Conservation (phyloP, 1,284 basidiomycete genomes). For the Ceratobasidium theobromae region DNA sequence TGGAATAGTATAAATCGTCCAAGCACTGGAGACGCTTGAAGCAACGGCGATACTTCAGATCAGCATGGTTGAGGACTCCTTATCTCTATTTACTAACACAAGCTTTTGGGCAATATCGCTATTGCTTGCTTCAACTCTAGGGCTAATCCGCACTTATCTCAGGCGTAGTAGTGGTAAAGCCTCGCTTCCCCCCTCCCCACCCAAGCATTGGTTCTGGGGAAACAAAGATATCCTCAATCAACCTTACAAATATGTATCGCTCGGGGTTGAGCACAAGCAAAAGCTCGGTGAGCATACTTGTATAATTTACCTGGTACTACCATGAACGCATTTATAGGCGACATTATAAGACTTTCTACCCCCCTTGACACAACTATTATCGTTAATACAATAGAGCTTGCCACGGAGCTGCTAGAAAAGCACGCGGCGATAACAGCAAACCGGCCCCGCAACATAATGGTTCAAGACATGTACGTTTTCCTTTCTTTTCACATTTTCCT, state of each 20-base stretch:
- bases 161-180: not conserved
- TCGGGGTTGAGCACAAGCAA: not conserved
- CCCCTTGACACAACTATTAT: not conserved
- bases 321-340: not conserved
- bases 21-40: too few relatives aligned
- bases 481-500: not conserved
- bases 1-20: too few relatives aligned
- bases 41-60: too few relatives aligned
- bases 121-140: too few relatives aligned
- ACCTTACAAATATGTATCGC: not conserved
- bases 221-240: not conserved
- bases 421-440: not conserved
- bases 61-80: too few relatives aligned
- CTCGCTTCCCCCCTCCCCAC: conserved; percentile 6
- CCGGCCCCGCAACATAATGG: not conserved
- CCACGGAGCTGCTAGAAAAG: conserved; percentile 3
- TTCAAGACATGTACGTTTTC: not conserved
- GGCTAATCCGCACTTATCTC: too few relatives aligned
- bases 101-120: too few relatives aligned
- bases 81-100: too few relatives aligned
- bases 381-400: not conserved
- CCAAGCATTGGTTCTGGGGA: conserved; percentile 11
- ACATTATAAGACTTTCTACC: conserved; percentile 1
- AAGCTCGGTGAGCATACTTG: not conserved
- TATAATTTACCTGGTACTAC: not conserved